These are phyloP conservation scores for Rhodotorula sp. DNA, from an alignment of 1,284 basidiomycete species.

Conservation along the genomic window DNA sequence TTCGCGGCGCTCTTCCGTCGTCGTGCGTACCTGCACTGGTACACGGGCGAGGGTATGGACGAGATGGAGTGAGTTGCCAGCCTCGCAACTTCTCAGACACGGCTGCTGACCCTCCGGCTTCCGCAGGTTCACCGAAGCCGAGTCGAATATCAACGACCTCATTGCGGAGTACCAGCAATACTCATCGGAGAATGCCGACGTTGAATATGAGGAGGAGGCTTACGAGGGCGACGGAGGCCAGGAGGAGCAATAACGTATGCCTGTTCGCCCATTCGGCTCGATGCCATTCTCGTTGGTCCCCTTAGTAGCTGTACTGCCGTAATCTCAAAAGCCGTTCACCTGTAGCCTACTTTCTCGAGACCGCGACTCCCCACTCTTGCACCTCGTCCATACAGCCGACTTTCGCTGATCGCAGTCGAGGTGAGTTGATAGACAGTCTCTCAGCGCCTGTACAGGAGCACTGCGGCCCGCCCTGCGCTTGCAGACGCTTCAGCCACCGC, in stretches of 20 bases:
- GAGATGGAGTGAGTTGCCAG: conserved; percentile 61
- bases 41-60: conserved; percentile 83
- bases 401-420: no score
- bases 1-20: conserved; percentile 79
- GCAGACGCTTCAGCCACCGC: background rate
- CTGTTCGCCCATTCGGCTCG: no score
- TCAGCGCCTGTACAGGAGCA: background rate
- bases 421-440: no score
- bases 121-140: conserved; percentile 67
- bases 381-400: no score
- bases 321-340: no score
- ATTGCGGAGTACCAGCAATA: conserved; percentile 43
- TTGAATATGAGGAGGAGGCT: conserved; percentile 15
- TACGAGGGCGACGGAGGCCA: conserved; percentile 5
- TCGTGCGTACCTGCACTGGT: conserved; percentile 85
- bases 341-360: no score
- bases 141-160: conserved; percentile 35
- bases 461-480: background rate
- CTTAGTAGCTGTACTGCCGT: no score
- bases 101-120: background rate
- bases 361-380: no score
- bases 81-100: background rate
- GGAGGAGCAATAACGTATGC: conserved; percentile 7
- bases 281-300: no score
- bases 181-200: conserved; percentile 20